These are phyloP conservation scores for Rhizopus delemar DNA, from an alignment of 371 early-diverging fungal genomes.

Conservation along the genomic window DNA sequence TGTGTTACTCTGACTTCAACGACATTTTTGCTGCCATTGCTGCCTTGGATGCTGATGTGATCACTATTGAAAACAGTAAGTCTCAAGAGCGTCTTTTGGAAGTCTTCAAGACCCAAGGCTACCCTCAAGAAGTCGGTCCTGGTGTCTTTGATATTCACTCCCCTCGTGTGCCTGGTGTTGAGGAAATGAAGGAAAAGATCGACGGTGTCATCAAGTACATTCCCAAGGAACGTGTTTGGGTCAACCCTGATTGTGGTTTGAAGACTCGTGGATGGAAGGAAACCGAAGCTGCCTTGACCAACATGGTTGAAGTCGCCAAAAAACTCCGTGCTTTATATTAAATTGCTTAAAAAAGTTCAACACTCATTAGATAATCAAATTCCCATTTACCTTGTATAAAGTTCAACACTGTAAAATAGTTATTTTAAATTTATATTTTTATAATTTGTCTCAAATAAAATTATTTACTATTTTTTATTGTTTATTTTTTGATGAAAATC, in stretches of 20 bases:
- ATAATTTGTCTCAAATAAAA: no score
- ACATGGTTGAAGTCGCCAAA: slow-evolving; percentile 85
- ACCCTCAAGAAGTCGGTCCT: slow-evolving; percentile 92
- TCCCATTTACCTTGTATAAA: slow-evolving; percentile 18
- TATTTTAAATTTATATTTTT: no score
- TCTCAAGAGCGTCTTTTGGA: slow-evolving; percentile 91
- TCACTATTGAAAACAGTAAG: slow-evolving; percentile 96
- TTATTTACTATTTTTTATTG: no score
- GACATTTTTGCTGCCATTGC: slow-evolving; percentile 94
- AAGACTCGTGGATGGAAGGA: slow-evolving; percentile 96
- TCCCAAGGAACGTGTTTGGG: slow-evolving; percentile 79
- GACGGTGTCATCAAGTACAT: slow-evolving; percentile 78
- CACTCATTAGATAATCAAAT: slow-evolving; percentile 6
- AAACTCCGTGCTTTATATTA: slow-evolving; percentile 57
- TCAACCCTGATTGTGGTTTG: slow-evolving; percentile 98
- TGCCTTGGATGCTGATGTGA: slow-evolving; percentile 91
- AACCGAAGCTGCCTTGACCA: slow-evolving; percentile 82
- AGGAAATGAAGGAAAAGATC: slow-evolving; percentile 86
- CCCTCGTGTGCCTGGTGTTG: slow-evolving; percentile 89
- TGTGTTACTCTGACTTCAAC: slow-evolving; percentile 98
- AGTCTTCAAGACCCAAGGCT: slow-evolving; percentile 82
- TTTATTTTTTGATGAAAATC: no score
- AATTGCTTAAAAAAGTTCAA: slow-evolving; percentile 24
- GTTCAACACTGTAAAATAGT: slow-evolving; percentile 29
- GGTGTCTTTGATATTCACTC: slow-evolving; percentile 97